Evolutionary conservation across 192 early-diverging fungal genomes (phyloP).

Genomic region (Backusella parvicylindrica): DNA sequence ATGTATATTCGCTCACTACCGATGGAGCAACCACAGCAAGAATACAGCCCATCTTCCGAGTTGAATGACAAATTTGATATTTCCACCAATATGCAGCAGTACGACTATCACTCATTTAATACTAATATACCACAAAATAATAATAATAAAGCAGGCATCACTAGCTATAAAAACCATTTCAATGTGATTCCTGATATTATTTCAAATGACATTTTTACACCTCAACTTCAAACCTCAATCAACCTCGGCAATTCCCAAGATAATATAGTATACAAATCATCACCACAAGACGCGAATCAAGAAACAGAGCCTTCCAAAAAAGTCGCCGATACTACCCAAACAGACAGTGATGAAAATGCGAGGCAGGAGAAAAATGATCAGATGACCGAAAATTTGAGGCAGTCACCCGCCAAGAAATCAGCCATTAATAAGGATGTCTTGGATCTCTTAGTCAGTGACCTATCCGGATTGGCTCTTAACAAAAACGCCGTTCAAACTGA

Average conservation of each 20-base stretch:
- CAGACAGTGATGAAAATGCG: background rate
- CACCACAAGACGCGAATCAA: background rate
- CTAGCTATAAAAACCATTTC: background rate
- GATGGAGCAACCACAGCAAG: background rate
- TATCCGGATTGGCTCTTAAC: background rate
- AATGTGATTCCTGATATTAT: background rate
- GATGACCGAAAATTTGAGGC: background rate
- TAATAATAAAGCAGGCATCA: background rate
- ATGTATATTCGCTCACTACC: constrained; percentile 14
- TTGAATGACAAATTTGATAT: background rate
- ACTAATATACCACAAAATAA: background rate
- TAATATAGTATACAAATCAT: background rate
- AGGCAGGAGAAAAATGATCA: background rate
- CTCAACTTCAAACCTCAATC: background rate
- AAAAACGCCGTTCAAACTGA: background rate
- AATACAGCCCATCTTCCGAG: background rate
- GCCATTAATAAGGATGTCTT: background rate
- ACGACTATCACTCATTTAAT: background rate
- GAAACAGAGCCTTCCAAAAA: background rate
- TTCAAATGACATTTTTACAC: background rate
- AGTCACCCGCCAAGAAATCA: constrained; percentile 14
- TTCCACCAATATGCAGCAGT: background rate
- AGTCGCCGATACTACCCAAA: background rate
- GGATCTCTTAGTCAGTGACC: constrained; percentile 5
- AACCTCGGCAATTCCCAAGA: background rate